Conservation (phyloP, 768 basidiomycete species). For the Leucogyrophana mollusca region DNA sequence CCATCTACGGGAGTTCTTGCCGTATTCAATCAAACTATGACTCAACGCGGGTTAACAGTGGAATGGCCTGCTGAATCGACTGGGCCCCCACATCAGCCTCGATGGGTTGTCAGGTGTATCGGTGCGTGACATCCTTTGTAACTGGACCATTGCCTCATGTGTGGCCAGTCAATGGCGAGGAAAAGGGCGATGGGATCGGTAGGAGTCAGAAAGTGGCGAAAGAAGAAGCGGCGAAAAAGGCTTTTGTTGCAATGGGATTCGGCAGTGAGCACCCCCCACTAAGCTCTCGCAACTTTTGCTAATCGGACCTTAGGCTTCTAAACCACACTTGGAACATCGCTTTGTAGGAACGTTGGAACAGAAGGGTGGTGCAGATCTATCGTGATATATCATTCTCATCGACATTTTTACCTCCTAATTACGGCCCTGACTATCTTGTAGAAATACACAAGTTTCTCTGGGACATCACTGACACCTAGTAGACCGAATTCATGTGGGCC, state of each 20-base stretch:
- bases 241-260: constrained; percentile 56
- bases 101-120: constrained; percentile 54
- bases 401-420: no score
- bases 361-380: no score
- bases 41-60: constrained; percentile 43
- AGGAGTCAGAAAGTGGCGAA: constrained; percentile 67
- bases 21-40: constrained; percentile 52
- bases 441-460: no score
- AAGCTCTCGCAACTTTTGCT: no score
- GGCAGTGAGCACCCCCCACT: constrained; percentile 31
- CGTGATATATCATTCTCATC: no score
- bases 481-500: no score
- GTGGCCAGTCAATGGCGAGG: constrained; percentile 47
- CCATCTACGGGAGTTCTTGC: constrained; percentile 39
- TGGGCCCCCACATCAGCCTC: constrained; percentile 55
- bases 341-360: no score
- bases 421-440: no score
- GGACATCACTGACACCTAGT: no score
- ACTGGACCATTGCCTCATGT: constrained; percentile 3
- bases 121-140: constrained; percentile 36
- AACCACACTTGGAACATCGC: no score
- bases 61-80: constrained; percentile 45
- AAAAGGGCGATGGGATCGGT: constrained; percentile 48
- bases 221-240: constrained; percentile 63
- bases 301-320: background rate